Base-by-base conservation (phyloP, 768 basidiomycete genomes). In the Mycena floridula region DNA sequence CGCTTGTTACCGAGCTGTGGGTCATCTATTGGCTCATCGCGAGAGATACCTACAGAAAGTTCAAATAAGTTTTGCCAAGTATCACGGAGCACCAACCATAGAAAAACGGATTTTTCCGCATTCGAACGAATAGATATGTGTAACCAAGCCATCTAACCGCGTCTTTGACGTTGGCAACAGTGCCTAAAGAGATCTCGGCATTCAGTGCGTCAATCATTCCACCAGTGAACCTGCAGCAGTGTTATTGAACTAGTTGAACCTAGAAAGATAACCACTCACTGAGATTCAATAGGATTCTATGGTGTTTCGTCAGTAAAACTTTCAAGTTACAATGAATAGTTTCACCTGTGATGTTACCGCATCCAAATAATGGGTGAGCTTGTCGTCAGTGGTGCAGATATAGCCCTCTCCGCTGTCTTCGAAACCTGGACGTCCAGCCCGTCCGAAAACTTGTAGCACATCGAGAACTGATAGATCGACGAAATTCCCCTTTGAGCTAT, bases 371-470 rank as follows among this genome's bases (percentile, higher is more conserved):
- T 97, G 92, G 2, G 79, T 68, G 23, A 99, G 76, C 63, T 94
- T 97, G 56, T 99, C 96, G 21, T 85, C 81, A 0, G 91, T 85
- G 0, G 96, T 98, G 49, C 92, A 96, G 50, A 99, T 96, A 61
- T 89, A 98, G 2, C 96, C 95, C 59, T 94, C 92, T 57, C 96
- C 96, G 50, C 93, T 94, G 15, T 75, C 79, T 63, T 98, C 95
- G 41, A 91, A 59, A 9, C 85, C 88, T 1, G 89, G 88, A 27
- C 89, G 77, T 27, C 91, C 96, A 43, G 96, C 96, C 63, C 96
- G 82, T 52, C 96, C 96, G 55, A 99, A 98, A 18, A 99, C 89
- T 70, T 99, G 94, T 3, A 99, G 67, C 3, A 99, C 96, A 62
- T 99, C 96, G 39, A 99, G 71, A 11, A 98, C 82, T 2, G 94